These are phyloP conservation scores for Salix purpurea DNA, from an alignment of 345 rosid species.

Conservation along the genomic window DNA sequence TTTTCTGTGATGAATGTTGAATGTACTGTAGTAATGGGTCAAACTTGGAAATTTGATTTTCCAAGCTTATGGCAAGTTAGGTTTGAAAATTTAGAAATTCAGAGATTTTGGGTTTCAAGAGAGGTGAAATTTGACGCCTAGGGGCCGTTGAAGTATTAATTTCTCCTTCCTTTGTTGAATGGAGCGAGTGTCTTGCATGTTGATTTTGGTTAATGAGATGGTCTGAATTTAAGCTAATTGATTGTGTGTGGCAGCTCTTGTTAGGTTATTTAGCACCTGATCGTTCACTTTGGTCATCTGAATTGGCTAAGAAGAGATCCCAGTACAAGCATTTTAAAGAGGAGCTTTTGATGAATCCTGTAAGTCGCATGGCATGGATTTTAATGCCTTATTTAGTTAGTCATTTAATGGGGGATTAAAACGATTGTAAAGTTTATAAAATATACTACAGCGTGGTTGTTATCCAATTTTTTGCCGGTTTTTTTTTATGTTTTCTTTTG, in stretches of 20 bases:
- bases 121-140: background rate
- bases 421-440: background rate
- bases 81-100: background rate
- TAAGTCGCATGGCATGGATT: conserved; percentile 31
- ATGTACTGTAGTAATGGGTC: background rate
- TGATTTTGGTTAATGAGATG: background rate
- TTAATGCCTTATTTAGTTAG: background rate
- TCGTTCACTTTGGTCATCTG: conserved; percentile 72
- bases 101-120: background rate
- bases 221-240: background rate
- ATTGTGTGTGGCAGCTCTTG: conserved; percentile 57
- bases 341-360: conserved; percentile 94
- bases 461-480: background rate
- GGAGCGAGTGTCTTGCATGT: background rate
- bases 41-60: background rate
- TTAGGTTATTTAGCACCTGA: conserved; percentile 80
- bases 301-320: conserved; percentile 78
- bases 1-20: background rate
- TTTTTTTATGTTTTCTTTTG: background rate
- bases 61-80: background rate
- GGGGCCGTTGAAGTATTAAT: background rate
- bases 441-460: background rate
- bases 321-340: conserved; percentile 87
- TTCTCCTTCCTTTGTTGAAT: background rate
- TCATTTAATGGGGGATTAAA: background rate